Evolutionary conservation across 495 filamentous ascomycete genomes (phyloP).

Genomic region (Lineolata rhizophorae): DNA sequence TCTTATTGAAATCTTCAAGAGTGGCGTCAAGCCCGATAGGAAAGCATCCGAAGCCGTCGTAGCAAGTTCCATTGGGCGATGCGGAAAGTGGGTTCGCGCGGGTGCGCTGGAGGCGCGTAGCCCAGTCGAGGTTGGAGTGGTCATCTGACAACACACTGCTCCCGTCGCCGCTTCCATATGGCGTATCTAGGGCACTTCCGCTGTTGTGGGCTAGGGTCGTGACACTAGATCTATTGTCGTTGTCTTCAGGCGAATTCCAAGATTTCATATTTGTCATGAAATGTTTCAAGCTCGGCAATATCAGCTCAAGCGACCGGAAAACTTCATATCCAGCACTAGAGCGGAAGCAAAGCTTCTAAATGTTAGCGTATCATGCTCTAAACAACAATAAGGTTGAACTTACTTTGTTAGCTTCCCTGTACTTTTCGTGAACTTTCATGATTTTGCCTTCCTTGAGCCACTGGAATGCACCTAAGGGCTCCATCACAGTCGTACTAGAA

Average conservation of each 20-base stretch:
- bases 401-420: slow-evolving; percentile 24
- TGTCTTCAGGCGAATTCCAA: too few relatives aligned
- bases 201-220: too few relatives aligned
- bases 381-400: too few relatives aligned
- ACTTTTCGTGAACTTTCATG: slow-evolving; percentile 29
- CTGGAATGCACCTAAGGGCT: slow-evolving; percentile 30
- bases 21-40: slow-evolving; percentile 29
- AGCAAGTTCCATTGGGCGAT: slow-evolving; percentile 24
- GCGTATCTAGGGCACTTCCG: too few relatives aligned
- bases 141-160: not conserved
- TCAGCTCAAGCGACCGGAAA: too few relatives aligned
- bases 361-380: too few relatives aligned
- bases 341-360: too few relatives aligned
- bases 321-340: too few relatives aligned
- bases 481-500: slow-evolving; percentile 16
- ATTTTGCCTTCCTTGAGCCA: slow-evolving; percentile 32
- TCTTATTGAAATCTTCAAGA: slow-evolving; percentile 23
- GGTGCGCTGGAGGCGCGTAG: slow-evolving; percentile 8
- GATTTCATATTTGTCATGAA: too few relatives aligned
- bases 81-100: slow-evolving; percentile 26
- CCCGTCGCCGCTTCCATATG: slow-evolving; percentile 1
- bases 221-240: too few relatives aligned
- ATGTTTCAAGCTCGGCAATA: too few relatives aligned
- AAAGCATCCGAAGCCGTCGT: slow-evolving; percentile 30
- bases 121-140: slow-evolving; percentile 12